Evolutionary conservation across 495 filamentous ascomycete species (phyloP).

Genomic region (Chaetomium cochliodes): DNA sequence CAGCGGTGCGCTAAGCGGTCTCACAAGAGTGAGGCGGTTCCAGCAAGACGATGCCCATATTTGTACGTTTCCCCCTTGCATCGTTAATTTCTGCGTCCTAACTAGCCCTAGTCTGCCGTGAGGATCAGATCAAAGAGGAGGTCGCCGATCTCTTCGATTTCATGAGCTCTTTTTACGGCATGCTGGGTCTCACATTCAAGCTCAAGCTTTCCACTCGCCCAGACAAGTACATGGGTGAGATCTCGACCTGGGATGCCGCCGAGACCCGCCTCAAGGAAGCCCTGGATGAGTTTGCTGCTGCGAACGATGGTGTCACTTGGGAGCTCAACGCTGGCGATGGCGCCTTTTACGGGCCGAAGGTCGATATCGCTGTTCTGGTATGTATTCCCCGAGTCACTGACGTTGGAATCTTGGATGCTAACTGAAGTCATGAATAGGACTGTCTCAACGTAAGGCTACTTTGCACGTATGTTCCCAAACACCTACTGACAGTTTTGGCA

Average conservation of each 20-base stretch:
- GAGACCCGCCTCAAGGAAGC: constrained; percentile 75
- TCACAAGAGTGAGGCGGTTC: constrained; percentile 90
- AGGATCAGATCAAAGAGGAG: constrained; percentile 69
- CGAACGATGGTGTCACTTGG: constrained; percentile 68
- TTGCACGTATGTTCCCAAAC: neutral
- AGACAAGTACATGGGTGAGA: constrained; percentile 82
- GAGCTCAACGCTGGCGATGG: constrained; percentile 89
- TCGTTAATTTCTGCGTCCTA: constrained; percentile 12
- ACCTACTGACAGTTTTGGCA: constrained; percentile 47
- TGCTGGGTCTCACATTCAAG: constrained; percentile 94
- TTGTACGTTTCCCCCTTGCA: constrained; percentile 43
- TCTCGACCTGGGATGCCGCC: constrained; percentile 85
- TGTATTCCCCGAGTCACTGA: neutral
- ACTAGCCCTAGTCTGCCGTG: constrained; percentile 30
- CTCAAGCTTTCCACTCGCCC: constrained; percentile 92
- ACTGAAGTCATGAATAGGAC: constrained; percentile 18
- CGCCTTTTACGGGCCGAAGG: constrained; percentile 94
- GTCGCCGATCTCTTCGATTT: constrained; percentile 89
- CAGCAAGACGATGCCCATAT: constrained; percentile 96
- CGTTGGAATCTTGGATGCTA: neutral
- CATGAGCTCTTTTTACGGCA: constrained; percentile 75
- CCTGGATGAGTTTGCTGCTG: constrained; percentile 68
- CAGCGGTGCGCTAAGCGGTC: constrained; percentile 82
- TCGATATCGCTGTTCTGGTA: constrained; percentile 66
- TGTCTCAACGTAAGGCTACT: constrained; percentile 31